These are phyloP conservation scores for Plicaturopsis crispa DNA, from an alignment of 768 basidiomycete species.

Conservation along the genomic window DNA sequence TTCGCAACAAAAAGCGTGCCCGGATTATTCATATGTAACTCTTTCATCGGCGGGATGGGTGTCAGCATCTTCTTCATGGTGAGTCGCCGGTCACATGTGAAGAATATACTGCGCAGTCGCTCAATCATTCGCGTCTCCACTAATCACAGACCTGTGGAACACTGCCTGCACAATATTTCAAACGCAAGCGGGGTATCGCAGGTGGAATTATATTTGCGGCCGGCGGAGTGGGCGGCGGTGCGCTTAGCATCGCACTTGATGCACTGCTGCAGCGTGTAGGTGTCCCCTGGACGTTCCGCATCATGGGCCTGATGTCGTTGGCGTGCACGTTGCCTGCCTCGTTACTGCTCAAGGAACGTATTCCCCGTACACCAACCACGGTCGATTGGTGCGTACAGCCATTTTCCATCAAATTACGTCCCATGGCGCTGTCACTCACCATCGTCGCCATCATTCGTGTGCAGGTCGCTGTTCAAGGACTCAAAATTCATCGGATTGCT, in stretches of 20 bases:
- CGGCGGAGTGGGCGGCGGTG: constrained; percentile 23
- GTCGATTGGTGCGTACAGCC: constrained; percentile 14
- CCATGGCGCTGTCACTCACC: not conserved
- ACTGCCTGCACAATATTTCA: constrained; percentile 27
- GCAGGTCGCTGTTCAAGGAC: constrained; percentile 22
- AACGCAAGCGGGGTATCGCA: constrained; percentile 21
- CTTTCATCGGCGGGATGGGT: constrained; percentile 20
- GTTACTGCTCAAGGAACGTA: constrained; percentile 18
- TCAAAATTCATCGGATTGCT: constrained; percentile 18
- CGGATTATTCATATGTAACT: constrained; percentile 21
- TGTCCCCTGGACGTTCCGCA: constrained; percentile 23
- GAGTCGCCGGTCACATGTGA: constrained; percentile 4
- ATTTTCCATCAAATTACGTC: no score
- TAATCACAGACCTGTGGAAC: constrained; percentile 24
- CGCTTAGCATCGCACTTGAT: constrained; percentile 20
- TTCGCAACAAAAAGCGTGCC: constrained; percentile 14
- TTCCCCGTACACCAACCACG: constrained; percentile 9
- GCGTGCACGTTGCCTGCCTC: constrained; percentile 18
- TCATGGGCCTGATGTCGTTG: constrained; percentile 20
- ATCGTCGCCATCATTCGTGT: not conserved
- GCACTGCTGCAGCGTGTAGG: constrained; percentile 18
- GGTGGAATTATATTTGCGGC: constrained; percentile 26
- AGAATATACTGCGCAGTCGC: not conserved
- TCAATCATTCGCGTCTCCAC: no score
- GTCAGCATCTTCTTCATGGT: constrained; percentile 19